Evolutionary conservation across 2,329 filamentous ascomycete species (phyloP), one percentile per base, ranked within the genome.

Genomic region (Huntiella savannae): DNA sequence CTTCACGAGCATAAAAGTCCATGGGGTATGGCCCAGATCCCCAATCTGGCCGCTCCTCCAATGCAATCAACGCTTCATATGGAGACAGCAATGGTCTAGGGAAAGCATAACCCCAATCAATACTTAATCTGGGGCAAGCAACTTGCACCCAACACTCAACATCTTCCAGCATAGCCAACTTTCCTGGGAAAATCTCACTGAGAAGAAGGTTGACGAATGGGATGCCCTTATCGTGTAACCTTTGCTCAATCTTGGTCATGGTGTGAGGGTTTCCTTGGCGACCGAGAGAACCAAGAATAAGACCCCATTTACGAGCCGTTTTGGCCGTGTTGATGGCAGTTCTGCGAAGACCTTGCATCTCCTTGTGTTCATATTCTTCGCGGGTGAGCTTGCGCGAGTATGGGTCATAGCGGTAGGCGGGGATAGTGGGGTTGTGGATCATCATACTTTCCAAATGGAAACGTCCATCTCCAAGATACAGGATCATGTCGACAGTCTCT

Each of bases 131-230:
- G n/a, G 91, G 91, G 62, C 91, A 98, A 4, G 91, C 91, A 43
- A 98, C 86, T 63, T 98, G 91, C 35, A 98, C 88, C 91, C 91
- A 98, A 55, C 86, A 93, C 58, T 95, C 88, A 2, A 98, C 83
- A 56, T 96, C 88, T 28, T 66, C 64, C 85, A 98, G 95, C 68
- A 91, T 77, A 0, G 84, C 86, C 53, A 98, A 64, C 64, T 96
- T 98, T 0, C 85, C 87, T 0, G 92, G 91, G 59, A 96, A 95
- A 46, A 98, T 96, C 66, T 98, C 91, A 52, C 82, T 91, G 3
- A 98, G 70, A 7, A 96, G 66, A 1, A 98, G 60, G 53, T 93
- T 88, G 36, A 98, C 73, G 55, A 78, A 87, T 0, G 84, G 81
- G 8, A 93, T 81, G 0, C 80, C 82, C 50, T 73, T 69, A 38